These are phyloP conservation scores for Xylariaceae sp. DNA, from an alignment of 2,329 filamentous ascomycete genomes.

Conservation along the genomic window DNA sequence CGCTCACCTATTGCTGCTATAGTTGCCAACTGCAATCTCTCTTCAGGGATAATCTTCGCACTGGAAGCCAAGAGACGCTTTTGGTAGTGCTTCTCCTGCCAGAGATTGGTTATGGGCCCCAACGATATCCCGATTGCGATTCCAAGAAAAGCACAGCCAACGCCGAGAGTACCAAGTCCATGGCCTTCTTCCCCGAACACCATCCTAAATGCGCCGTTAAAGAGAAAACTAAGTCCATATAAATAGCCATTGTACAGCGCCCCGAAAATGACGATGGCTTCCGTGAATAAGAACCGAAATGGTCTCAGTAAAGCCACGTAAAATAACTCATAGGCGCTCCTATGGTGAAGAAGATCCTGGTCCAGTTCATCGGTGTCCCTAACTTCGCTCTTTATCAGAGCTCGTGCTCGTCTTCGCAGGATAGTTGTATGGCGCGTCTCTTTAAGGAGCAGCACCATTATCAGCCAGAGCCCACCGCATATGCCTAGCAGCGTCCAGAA, in stretches of 20 bases:
- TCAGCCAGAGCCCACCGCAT: conserved; percentile 46
- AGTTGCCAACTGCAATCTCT: conserved; percentile 44
- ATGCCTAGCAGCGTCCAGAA: conserved; percentile 51
- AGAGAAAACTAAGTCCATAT: conserved; percentile 52
- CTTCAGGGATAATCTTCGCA: conserved; percentile 44
- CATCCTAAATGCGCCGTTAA: conserved; percentile 52
- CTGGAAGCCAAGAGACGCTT: conserved; percentile 35
- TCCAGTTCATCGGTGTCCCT: conserved; percentile 35
- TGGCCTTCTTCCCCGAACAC: conserved; percentile 49
- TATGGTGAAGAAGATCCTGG: conserved; percentile 43
- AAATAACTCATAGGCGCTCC: conserved; percentile 42
- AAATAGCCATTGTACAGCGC: conserved; percentile 53
- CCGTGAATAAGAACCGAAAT: conserved; percentile 48
- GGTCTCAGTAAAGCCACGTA: conserved; percentile 47
- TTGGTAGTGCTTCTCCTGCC: conserved; percentile 47
- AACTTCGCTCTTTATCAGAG: conserved; percentile 30
- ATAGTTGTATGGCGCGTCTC: conserved; percentile 51
- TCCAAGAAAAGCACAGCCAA: conserved; percentile 45
- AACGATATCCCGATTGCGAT: conserved; percentile 43
- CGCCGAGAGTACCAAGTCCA: conserved; percentile 42
- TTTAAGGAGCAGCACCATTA: conserved; percentile 43
- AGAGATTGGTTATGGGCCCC: conserved; percentile 47
- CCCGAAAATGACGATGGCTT: conserved; percentile 51
- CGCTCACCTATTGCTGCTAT: conserved; percentile 40
- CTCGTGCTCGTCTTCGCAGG: conserved; percentile 39